Percentiles rank a stretch among this genome's conserved stretches.
These are phyloP conservation scores for Vitis amurensis DNA, from an alignment of 164 flowering plant genomes.

Conservation along the genomic window DNA sequence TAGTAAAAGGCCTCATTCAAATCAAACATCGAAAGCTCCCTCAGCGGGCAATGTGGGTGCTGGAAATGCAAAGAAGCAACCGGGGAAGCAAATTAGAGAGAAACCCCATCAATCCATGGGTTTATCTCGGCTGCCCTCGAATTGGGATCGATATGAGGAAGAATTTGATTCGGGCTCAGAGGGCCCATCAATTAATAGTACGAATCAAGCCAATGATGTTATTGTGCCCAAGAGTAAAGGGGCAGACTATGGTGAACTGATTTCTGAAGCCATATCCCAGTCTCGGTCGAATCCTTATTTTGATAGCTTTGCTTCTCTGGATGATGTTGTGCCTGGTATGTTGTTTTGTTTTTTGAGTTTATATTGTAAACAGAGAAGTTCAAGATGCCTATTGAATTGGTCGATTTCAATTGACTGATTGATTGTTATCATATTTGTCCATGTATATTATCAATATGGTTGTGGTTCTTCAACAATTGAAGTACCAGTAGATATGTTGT, in stretches of 20 bases:
- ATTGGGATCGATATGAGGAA: slow-evolving; percentile 81
- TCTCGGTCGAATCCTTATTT: slow-evolving; percentile 17
- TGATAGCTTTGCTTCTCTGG: slow-evolving; percentile 35
- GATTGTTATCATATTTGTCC: background rate
- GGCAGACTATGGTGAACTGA: slow-evolving; percentile 56
- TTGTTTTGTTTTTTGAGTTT: background rate
- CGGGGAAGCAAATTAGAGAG: slow-evolving; percentile 27
- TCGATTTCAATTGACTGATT: background rate
- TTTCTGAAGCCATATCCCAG: slow-evolving; percentile 62
- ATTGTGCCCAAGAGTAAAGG: slow-evolving; percentile 76
- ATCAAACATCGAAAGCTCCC: slow-evolving; percentile 36
- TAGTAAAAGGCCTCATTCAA: slow-evolving; percentile 37
- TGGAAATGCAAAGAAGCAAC: slow-evolving; percentile 19
- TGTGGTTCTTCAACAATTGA: background rate
- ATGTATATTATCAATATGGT: background rate
- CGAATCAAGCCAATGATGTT: slow-evolving; percentile 27
- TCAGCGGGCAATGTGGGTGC: slow-evolving; percentile 9
- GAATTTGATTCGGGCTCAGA: slow-evolving; percentile 32
- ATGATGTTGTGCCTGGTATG: slow-evolving; percentile 49
- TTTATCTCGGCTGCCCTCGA: slow-evolving; percentile 48
- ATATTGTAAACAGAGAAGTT: background rate
- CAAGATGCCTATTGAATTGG: background rate
- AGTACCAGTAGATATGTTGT: background rate
- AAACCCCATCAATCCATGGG: slow-evolving; percentile 22
- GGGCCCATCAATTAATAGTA: slow-evolving; percentile 1